phyloP scores from a whole-genome alignment of 768 basidiomycete species.

The Artomyces pyxidatus region DNA sequence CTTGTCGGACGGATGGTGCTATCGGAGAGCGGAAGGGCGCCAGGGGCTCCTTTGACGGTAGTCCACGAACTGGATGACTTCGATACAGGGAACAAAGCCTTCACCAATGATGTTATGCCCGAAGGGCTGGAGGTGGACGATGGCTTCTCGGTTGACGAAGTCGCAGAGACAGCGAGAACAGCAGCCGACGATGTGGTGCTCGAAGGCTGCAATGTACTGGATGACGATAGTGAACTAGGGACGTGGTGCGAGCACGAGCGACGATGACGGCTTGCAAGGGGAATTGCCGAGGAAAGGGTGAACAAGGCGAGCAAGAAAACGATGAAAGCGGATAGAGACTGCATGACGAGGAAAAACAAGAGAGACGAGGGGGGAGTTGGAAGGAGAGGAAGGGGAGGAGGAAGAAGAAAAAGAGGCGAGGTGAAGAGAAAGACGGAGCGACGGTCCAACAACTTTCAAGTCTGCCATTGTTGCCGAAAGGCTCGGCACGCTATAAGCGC shows the following conservation, averaged over 20 bases:
- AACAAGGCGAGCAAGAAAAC: background rate
- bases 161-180: background rate
- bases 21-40: slow-evolving; percentile 21
- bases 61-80: slow-evolving; percentile 19
- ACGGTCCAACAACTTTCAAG: no score
- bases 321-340: background rate
- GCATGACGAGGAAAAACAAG: background rate
- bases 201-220: background rate
- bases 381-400: no score
- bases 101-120: slow-evolving; percentile 2
- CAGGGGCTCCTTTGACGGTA: slow-evolving; percentile 14
- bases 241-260: background rate
- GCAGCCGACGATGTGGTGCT: background rate
- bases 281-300: background rate
- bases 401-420: no score
- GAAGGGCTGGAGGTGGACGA: background rate
- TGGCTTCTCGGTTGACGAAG: background rate
- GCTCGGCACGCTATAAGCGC: no score
- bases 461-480: no score
- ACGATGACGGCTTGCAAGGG: background rate
- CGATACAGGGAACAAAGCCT: slow-evolving; percentile 20
- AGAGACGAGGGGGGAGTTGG: no score
- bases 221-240: background rate
- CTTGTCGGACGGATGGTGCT: slow-evolving; percentile 20
- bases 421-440: no score